These are phyloP conservation scores for Coemansia sp. DNA, from an alignment of 371 early-diverging fungal genomes.

Conservation along the genomic window DNA sequence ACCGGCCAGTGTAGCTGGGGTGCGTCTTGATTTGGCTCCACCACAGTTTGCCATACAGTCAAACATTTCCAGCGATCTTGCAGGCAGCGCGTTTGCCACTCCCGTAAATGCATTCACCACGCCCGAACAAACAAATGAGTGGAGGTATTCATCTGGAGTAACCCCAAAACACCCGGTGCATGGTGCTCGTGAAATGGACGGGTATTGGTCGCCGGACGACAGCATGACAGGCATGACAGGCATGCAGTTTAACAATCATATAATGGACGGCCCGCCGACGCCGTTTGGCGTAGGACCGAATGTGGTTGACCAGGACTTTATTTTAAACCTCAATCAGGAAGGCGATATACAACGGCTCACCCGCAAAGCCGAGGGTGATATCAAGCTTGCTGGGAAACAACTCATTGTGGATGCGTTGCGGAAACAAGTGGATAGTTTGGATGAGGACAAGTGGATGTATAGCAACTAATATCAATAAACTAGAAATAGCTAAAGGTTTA, in stretches of 20 bases:
- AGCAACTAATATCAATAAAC: neutral
- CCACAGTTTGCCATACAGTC: constrained; percentile 9
- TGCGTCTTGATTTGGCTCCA: constrained; percentile 10
- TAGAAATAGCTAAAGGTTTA: neutral
- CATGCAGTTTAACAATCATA: neutral
- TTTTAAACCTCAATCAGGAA: constrained; percentile 38
- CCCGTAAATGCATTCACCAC: neutral
- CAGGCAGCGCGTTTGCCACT: constrained; percentile 10
- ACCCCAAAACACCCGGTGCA: neutral
- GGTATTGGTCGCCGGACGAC: neutral
- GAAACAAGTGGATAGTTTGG: constrained; percentile 25
- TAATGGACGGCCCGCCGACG: constrained; percentile 9
- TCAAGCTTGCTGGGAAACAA: constrained; percentile 14
- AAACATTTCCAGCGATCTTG: neutral
- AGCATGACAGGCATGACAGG: neutral
- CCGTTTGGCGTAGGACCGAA: constrained; percentile 5
- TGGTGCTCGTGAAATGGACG: neutral
- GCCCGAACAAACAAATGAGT: neutral
- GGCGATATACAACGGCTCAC: constrained; percentile 38
- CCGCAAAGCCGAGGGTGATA: constrained; percentile 24
- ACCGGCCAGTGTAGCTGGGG: constrained; percentile 9
- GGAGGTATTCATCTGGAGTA: neutral
- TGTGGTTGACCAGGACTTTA: constrained; percentile 36
- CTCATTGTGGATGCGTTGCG: constrained; percentile 21
- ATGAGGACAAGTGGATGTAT: constrained; percentile 38